Evolutionary conservation across 495 filamentous ascomycete species (phyloP).

Genomic region (Immersiella caudata): DNA sequence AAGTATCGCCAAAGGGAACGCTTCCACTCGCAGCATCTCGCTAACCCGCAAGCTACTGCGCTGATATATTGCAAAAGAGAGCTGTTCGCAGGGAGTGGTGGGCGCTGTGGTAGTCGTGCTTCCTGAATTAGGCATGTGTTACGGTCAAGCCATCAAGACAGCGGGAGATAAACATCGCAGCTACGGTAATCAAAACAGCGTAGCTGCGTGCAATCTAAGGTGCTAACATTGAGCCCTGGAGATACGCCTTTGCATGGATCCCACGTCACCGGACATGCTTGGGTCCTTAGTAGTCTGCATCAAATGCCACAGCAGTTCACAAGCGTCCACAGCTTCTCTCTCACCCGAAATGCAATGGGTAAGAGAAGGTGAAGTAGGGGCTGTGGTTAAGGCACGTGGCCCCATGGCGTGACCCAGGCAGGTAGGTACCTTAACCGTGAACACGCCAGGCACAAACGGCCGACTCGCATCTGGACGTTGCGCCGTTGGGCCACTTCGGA

Average conservation of each 20-base stretch:
- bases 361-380: not conserved
- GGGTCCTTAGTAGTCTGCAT: not conserved
- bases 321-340: too few species aligned
- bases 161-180: not conserved
- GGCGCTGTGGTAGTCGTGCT: not conserved
- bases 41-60: not conserved
- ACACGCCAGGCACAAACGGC: not conserved
- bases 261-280: not conserved
- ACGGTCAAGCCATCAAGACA: not conserved
- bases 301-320: too few species aligned
- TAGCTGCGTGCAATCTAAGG: not conserved
- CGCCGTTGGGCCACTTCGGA: not conserved
- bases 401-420: not conserved
- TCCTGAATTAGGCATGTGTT: slow-evolving; percentile 10
- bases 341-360: not conserved
- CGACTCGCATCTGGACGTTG: not conserved
- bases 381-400: not conserved
- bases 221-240: not conserved
- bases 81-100: not conserved
- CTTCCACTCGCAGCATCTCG: not conserved
- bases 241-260: not conserved
- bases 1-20: too few species aligned
- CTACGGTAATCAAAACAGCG: not conserved
- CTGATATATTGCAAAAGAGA: not conserved
- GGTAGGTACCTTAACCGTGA: too few species aligned